These are phyloP conservation scores for Schizosaccharomyces lindneri DNA, from an alignment of 805 yeast genomes.

Conservation along the genomic window DNA sequence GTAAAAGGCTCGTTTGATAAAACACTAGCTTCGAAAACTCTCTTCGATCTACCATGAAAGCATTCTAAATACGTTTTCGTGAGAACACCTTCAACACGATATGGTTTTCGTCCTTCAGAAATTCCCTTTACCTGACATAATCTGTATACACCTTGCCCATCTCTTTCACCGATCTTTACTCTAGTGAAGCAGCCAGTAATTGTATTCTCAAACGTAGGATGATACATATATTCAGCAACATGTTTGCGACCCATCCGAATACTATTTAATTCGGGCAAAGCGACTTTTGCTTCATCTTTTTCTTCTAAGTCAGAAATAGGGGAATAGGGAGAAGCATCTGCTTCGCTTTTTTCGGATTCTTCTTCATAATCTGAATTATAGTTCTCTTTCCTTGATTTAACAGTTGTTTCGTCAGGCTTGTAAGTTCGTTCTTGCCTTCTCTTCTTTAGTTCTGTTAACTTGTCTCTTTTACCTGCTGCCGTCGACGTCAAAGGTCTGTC, in stretches of 20 bases:
- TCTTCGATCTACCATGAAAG: conserved; percentile 57
- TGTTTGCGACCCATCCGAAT: conserved; percentile 56
- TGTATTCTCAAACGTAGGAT: conserved; percentile 52
- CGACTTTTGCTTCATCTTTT: conserved; percentile 17
- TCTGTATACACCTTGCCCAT: conserved; percentile 41
- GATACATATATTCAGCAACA: conserved; percentile 49
- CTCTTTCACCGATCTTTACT: conserved; percentile 54
- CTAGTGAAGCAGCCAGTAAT: conserved; percentile 54
- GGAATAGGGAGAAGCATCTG: conserved; percentile 19
- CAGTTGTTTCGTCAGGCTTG: not conserved
- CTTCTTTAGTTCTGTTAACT: conserved; percentile 47
- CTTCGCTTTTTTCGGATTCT: conserved; percentile 11
- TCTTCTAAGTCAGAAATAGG: conserved; percentile 11
- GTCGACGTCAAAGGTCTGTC: conserved; percentile 16
- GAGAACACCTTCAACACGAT: conserved; percentile 23
- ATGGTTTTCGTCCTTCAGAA: conserved; percentile 18
- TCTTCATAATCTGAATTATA: conserved; percentile 8
- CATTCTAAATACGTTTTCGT: conserved; percentile 41
- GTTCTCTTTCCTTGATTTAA: not conserved
- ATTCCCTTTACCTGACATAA: conserved; percentile 49
- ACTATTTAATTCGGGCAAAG: conserved; percentile 40
- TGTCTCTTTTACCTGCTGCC: conserved; percentile 21
- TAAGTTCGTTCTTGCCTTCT: conserved; percentile 37
- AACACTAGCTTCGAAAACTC: conserved; percentile 49
- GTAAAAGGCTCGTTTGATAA: conserved; percentile 1